Base-by-base conservation (phyloP, 345 rosid genomes). In the Psidium guajava region DNA sequence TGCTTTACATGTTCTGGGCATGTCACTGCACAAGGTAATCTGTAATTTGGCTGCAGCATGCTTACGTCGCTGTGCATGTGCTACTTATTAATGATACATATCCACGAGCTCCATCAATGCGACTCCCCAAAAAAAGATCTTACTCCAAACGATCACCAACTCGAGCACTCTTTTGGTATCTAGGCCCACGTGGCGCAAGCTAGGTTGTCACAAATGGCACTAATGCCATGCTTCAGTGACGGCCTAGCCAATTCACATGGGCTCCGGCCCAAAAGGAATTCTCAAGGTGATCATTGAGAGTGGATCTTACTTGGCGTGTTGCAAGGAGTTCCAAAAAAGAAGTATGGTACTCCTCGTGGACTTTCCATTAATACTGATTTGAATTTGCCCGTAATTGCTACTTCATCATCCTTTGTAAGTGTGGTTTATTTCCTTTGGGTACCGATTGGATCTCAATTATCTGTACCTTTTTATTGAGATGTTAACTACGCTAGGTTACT, bases 1-100 rank as follows among this genome's bases (percentile, higher is more conserved):
- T 95, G 93, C 92, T 93, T 93, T 86, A 89, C 91, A 0, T 94
- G 93, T 88, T 96, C 97, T 57, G 54, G 88, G 3, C 95, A 90
- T 88, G 86, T 94, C 85, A 88, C 95, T 25, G 93, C 91, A 6
- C 93, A 90, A 77, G 99, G 99, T 97, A 91, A 84, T 18, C 51
- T 73, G 13, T 28, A 14, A 24, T 47, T 55, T 36, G 50, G 21
- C 51, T 57, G 24, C 9, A 75, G 53, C 53, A 13, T 9, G 80
- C 55, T 69, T 32, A 27, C 5, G 0, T n/a, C 1, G 57, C 40
- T 50, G n/a, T 84, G 80, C 75, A 4, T 49, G 54, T 3, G 2
- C 47, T 69, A 15, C 54, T 52, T 52, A 5, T 52, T 52, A 36
- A 40, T 69, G 77, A 69, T 69, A 5, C 5, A 21, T 69, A 69